Evolutionary conservation across 164 flowering plant genomes (phyloP).

Genomic region (Akebia trifoliata): DNA sequence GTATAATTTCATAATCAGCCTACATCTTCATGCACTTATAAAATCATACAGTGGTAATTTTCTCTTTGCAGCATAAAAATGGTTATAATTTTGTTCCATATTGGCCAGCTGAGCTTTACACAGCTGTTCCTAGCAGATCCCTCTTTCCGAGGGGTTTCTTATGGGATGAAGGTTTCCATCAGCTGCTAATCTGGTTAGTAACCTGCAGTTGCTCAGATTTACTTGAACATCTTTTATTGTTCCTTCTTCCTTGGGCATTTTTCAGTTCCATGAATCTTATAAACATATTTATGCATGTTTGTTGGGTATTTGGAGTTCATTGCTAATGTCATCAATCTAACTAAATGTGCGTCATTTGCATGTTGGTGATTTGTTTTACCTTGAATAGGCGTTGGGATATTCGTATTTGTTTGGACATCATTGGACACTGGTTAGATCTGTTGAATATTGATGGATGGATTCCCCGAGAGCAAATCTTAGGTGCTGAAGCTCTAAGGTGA

Average conservation of each 20-base stretch:
- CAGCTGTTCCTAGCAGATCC: constrained; percentile 96
- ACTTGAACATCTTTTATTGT: not conserved
- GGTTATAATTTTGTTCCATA: constrained; percentile 53
- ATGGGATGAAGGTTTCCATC: constrained; percentile 99
- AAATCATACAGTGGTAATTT: constrained; percentile 19
- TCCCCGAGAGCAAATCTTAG: constrained; percentile 96
- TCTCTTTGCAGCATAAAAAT: constrained; percentile 48
- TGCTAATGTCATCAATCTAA: not conserved
- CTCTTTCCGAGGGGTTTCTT: constrained; percentile 96
- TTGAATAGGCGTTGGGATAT: constrained; percentile 92
- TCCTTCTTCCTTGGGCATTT: not conserved
- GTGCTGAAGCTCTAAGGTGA: constrained; percentile 96
- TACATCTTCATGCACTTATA: constrained; percentile 9
- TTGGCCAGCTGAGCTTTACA: constrained; percentile 96
- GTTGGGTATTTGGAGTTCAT: constrained; percentile 2
- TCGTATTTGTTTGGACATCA: constrained; percentile 71
- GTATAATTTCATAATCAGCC: not conserved
- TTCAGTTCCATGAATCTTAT: not conserved
- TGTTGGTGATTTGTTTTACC: constrained; percentile 2
- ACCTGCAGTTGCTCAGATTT: constrained; percentile 1
- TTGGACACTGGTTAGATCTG: constrained; percentile 97
- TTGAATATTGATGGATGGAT: constrained; percentile 99
- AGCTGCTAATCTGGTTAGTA: constrained; percentile 82
- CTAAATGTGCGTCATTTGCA: constrained; percentile 4
- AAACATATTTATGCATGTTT: not conserved